Evolutionary conservation across 2,329 filamentous ascomycete species (phyloP).

Genomic region (Microdochium paspali): DNA sequence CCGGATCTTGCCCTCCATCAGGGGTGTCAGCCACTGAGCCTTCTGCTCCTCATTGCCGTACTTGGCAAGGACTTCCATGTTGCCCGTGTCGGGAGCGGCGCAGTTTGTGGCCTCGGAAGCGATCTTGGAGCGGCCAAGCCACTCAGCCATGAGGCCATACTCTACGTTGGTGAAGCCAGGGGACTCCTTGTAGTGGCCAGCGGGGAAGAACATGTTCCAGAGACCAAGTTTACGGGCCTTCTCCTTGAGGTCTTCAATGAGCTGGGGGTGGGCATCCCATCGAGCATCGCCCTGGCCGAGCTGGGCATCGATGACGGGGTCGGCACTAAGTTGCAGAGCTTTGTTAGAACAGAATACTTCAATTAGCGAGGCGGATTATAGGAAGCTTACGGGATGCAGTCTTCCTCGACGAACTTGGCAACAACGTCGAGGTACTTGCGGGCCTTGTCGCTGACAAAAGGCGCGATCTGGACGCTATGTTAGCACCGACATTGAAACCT

Average conservation of each 20-base stretch:
- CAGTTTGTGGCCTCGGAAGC: slow-evolving; percentile 88
- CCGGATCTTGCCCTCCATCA: slow-evolving; percentile 77
- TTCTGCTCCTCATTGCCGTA: slow-evolving; percentile 84
- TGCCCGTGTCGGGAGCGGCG: slow-evolving; percentile 83
- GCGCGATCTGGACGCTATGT: slow-evolving; percentile 33
- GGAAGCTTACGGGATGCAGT: slow-evolving; percentile 72
- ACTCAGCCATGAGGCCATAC: slow-evolving; percentile 96
- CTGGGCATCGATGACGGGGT: slow-evolving; percentile 71
- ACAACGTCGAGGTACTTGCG: slow-evolving; percentile 79
- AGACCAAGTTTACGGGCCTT: slow-evolving; percentile 76
- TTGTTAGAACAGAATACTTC: too few relatives aligned
- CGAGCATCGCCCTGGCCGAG: slow-evolving; percentile 65
- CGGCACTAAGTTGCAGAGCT: slow-evolving; percentile 42
- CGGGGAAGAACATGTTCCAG: slow-evolving; percentile 98
- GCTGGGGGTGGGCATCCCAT: slow-evolving; percentile 69
- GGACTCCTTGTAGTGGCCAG: slow-evolving; percentile 90
- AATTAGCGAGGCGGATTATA: too few relatives aligned
- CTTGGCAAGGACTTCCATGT: slow-evolving; percentile 92
- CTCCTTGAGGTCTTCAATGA: slow-evolving; percentile 83
- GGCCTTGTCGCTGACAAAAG: slow-evolving; percentile 72
- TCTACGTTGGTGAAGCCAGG: slow-evolving; percentile 93
- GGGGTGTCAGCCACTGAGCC: slow-evolving; percentile 68
- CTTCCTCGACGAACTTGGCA: slow-evolving; percentile 93
- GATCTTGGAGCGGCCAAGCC: slow-evolving; percentile 74
- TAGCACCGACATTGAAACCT: too few relatives aligned